These are phyloP conservation scores for Fusarium sp. DNA, from an alignment of 2,329 filamentous ascomycete genomes.

Conservation along the genomic window DNA sequence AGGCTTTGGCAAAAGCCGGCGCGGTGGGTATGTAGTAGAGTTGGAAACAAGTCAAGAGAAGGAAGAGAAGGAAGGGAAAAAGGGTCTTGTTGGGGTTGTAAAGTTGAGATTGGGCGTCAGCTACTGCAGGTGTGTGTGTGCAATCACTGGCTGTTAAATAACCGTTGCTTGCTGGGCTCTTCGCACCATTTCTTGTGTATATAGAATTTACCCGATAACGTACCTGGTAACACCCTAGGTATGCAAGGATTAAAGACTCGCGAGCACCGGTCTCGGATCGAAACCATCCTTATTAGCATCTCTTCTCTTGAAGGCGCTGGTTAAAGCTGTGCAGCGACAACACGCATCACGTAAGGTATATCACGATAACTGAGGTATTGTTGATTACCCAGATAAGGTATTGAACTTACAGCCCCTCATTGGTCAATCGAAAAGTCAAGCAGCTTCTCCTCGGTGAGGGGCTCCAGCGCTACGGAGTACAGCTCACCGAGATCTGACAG, in stretches of 20 bases:
- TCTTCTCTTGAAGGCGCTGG: background rate
- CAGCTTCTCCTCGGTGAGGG: constrained; percentile 17
- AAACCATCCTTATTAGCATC: constrained; percentile 2
- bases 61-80: constrained; percentile 27
- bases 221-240: constrained; percentile 5
- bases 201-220: constrained; percentile 18
- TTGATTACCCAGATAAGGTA: constrained; percentile 17
- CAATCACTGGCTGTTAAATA: constrained; percentile 1
- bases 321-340: background rate
- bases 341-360: constrained; percentile 13
- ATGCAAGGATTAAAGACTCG: constrained; percentile 19
- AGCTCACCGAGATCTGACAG: constrained; percentile 9
- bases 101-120: constrained; percentile 13
- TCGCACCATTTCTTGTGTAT: constrained; percentile 16
- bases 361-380: constrained; percentile 29
- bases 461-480: background rate
- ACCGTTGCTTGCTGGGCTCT: constrained; percentile 5
- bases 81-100: constrained; percentile 21
- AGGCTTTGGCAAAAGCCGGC: constrained; percentile 3
- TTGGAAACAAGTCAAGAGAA: background rate
- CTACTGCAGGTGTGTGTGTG: constrained; percentile 14
- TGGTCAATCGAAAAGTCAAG: constrained; percentile 26
- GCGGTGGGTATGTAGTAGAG: background rate
- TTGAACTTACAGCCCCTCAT: constrained; percentile 24
- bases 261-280: constrained; percentile 30